Evolutionary conservation across 768 basidiomycete genomes (phyloP), one percentile per base, ranked within the genome.

Genomic region (Agaricus sinodeliciosus): DNA sequence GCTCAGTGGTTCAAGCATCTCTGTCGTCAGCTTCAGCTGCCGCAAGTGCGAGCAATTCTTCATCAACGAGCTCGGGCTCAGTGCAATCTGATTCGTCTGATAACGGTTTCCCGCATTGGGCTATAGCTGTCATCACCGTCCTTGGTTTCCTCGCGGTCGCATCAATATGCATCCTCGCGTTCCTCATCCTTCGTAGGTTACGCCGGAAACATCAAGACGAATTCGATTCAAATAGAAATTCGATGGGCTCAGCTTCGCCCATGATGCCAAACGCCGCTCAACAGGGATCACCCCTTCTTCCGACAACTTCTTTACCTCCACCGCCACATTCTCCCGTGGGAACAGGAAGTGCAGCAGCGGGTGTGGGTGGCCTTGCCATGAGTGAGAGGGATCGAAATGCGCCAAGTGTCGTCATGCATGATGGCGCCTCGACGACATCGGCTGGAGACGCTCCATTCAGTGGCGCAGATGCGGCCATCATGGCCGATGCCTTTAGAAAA

Each of bases 401-500:
- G 49, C 72, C 68, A 7, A 72, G 72, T 55, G 65, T 76, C 44
- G 75, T 78, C 13, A 72, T 76, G n/a, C 80, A 80, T 55, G 89
- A 90, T 62, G 88, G 82, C 13, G 86, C 82, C 44, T 90, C 89
- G 43, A 83, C 81, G 6, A 80, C 83, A 43, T 87, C 85, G 43
- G 52, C 45, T 16, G 80, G 81, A 49, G 83, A 84, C 49, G 87
- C 80, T 9, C 85, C 83, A 9, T 86, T 94, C 68, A 85, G 84
- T 42, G 84, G 81, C 16, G 84, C 87, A 18, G 92, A 95, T 67
- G 93, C 93, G 49, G 90, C 89, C 36, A 88, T 93, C 64, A 90
- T 94, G 82, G 91, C 92, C 37, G 85, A 91, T 71, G 93, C 93
- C 5, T 95, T 94, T 70, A 76, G 93, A 61, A 82, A 87, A 65